Base-by-base conservation (phyloP, 2,329 filamentous ascomycete species). In the Pyrenochaeta sp. region DNA sequence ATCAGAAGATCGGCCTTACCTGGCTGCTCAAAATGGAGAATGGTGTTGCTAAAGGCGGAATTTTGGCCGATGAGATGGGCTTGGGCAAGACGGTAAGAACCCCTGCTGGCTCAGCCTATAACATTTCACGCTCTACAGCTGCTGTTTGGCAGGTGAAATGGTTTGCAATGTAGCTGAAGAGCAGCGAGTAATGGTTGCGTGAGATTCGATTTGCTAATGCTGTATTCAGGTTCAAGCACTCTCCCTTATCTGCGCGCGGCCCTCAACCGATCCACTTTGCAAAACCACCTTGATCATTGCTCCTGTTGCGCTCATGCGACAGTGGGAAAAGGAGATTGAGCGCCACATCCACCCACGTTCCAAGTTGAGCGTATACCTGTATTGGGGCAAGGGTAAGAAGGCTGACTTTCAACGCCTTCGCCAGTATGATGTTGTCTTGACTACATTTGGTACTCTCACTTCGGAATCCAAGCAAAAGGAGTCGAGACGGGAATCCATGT, bases 241-340 rank as follows among this genome's bases (percentile, higher is more conserved):
- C 18, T 85, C 92, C 3, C 82, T 97, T 37, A 90, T 96, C 63
- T 80, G 91, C 11, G 83, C 85, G 5, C 83, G 87, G 5, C 87
- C 83, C n/a, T 85, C 90, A 0, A 74, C 78, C 0, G 81, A 88
- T 55, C 76, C 77, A n/a, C 72, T 77, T 56, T 80, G 77, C 51
- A 85, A 91, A 79, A 92, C 92, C 0, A 95, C 88, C n/a, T 78
- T 97, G 20, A 91, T 97, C 42, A 82, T 96, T 42, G 90, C 89
- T 0, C 92, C 92, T 0, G 86, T 96, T 10, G 88, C 91, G 2
- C 79, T 97, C 14, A 84, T 96, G 72, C 85, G 87, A 14, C 92
- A 97, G 71, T 97, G 92, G 92, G 87, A 90, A 66, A 83, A 87
- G 42, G 92, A 97, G 73, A 91, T 97, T 41, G 74, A 81, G 52